Percentiles rank a stretch among this genome's conserved stretches.
These are phyloP conservation scores for Dipodascus albidus DNA, from an alignment of 805 yeast species.

Conservation along the genomic window DNA sequence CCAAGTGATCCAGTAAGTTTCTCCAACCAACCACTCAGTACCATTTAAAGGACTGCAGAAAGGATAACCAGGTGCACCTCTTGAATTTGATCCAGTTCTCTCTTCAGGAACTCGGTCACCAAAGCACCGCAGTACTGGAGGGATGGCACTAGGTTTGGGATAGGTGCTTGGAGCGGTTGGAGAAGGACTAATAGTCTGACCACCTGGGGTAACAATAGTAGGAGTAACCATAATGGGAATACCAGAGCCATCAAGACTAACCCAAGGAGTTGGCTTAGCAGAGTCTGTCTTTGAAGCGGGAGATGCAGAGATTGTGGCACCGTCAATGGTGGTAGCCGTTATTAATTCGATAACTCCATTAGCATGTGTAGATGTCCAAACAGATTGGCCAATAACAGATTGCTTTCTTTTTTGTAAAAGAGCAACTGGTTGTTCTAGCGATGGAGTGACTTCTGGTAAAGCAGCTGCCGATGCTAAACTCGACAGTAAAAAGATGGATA, in stretches of 20 bases:
- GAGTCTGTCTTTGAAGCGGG: constrained; percentile 23
- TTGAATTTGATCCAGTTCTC: not conserved
- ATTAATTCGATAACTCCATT: constrained; percentile 24
- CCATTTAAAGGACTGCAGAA: constrained; percentile 33
- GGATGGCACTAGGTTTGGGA: constrained; percentile 30
- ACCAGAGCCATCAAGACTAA: constrained; percentile 33
- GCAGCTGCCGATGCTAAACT: not conserved
- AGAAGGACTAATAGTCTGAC: constrained; percentile 28
- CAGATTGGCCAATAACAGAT: constrained; percentile 6
- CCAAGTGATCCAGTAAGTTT: constrained; percentile 40
- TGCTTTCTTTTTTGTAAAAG: not conserved
- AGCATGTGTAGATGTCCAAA: constrained; percentile 14
- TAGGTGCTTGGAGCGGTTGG: constrained; percentile 31
- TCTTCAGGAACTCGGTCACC: constrained; percentile 30
- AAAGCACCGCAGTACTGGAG: constrained; percentile 35
- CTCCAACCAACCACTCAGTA: constrained; percentile 35
- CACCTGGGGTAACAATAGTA: constrained; percentile 23
- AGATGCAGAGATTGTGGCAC: constrained; percentile 40
- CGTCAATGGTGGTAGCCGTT: constrained; percentile 55
- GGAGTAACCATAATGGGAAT: constrained; percentile 34
- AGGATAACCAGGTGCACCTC: constrained; percentile 25
- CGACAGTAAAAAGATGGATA: not conserved
- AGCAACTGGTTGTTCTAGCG: not conserved
- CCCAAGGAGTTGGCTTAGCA: constrained; percentile 31
- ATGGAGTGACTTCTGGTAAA: not conserved